Conservation (phyloP, 2,329 filamentous ascomycete species). For the Biscogniauxia marginata region DNA sequence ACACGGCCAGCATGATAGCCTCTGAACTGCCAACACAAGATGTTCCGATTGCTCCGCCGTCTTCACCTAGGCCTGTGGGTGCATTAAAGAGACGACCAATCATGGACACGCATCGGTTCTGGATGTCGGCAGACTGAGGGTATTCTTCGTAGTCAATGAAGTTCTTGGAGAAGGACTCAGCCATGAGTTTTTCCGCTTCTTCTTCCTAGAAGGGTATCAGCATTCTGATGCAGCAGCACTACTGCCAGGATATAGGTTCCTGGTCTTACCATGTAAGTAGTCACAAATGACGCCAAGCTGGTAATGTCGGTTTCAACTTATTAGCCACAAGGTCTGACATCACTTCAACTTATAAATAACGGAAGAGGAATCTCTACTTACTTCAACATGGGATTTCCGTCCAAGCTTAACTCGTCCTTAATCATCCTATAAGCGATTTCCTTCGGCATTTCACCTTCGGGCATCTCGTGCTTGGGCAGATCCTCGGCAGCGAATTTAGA, state of each 20-base stretch:
- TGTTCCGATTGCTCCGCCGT: conserved; percentile 73
- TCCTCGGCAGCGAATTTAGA: conserved; percentile 79
- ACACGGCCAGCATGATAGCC: conserved; percentile 76
- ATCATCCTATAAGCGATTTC: conserved; percentile 97
- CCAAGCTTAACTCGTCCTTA: conserved; percentile 87
- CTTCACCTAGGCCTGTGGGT: conserved; percentile 52
- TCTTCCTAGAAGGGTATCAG: conserved; percentile 62
- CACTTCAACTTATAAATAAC: background rate
- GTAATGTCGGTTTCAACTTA: conserved; percentile 4
- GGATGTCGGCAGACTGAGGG: conserved; percentile 77
- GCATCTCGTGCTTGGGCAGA: conserved; percentile 81
- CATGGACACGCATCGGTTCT: conserved; percentile 90
- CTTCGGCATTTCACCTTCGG: conserved; percentile 84
- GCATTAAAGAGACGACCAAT: conserved; percentile 88
- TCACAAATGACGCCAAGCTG: conserved; percentile 89
- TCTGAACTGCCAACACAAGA: conserved; percentile 89
- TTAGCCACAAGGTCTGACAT: background rate
- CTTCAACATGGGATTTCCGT: conserved; percentile 88
- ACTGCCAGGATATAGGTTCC: background rate
- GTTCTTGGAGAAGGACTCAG: conserved; percentile 89
- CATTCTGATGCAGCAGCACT: background rate
- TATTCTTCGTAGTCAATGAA: conserved; percentile 91
- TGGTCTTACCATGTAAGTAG: conserved; percentile 81
- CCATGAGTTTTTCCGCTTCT: conserved; percentile 94
- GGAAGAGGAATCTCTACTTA: conserved; percentile 36